Evolutionary conservation across 2,329 filamentous ascomycete species (phyloP).

Genomic region (Spiromastix sp.): DNA sequence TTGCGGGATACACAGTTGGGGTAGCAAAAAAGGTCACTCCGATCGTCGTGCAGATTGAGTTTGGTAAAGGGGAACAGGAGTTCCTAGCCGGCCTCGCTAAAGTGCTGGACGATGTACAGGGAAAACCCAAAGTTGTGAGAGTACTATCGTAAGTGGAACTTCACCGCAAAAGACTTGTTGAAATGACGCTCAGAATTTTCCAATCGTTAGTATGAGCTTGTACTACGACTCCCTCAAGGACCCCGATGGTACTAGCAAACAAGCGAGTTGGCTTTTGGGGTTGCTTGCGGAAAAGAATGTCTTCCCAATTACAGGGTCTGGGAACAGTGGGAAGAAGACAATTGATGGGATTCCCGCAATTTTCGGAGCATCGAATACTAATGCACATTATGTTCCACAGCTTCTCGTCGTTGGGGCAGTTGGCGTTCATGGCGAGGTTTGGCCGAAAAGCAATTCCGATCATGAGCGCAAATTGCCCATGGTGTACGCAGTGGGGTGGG

Average conservation of each 20-base stretch:
- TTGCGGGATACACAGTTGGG: slow-evolving; percentile 5
- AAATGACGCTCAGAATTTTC: background rate
- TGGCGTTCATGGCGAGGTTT: background rate
- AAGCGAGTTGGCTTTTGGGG: no score
- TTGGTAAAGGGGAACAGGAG: background rate
- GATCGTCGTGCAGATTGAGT: slow-evolving; percentile 4
- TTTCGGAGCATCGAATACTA: slow-evolving; percentile 1
- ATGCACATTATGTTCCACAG: no score
- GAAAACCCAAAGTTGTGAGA: slow-evolving; percentile 3
- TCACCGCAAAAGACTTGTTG: background rate
- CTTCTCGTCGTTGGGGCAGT: no score
- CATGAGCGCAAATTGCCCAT: background rate
- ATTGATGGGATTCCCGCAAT: slow-evolving; percentile 5
- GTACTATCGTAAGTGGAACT: background rate
- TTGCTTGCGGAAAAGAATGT: slow-evolving; percentile 7
- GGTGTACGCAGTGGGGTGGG: slow-evolving; percentile 3
- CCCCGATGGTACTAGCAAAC: no score
- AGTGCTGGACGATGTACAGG: slow-evolving; percentile 3
- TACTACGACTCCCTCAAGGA: no score
- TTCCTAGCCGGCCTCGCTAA: background rate
- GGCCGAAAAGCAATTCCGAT: background rate
- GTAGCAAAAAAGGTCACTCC: slow-evolving; percentile 7
- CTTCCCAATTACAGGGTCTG: slow-evolving; percentile 7
- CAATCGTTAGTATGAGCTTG: background rate
- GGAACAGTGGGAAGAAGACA: slow-evolving; percentile 2